These are phyloP conservation scores for Davidsoniella neocaledoniae DNA, from an alignment of 2,329 filamentous ascomycete genomes.

Conservation along the genomic window DNA sequence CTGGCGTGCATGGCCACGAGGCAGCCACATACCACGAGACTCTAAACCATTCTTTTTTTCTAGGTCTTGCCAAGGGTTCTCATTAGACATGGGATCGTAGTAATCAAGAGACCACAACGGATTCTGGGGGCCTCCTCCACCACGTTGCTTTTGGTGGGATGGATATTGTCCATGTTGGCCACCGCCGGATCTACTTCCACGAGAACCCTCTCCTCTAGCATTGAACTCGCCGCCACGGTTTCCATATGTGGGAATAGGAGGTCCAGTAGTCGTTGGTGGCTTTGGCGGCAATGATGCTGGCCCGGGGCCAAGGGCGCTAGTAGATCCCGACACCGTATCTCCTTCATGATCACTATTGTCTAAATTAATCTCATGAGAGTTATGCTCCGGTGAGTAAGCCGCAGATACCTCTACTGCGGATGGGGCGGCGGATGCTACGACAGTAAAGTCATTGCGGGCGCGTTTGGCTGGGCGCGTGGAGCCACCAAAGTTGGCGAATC, in stretches of 20 bases:
- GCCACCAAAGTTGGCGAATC: slow-evolving; percentile 54
- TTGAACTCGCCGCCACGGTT: too few relatives aligned
- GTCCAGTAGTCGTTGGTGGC: too few relatives aligned
- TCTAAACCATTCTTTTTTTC: slow-evolving; percentile 31
- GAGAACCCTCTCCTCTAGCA: not conserved
- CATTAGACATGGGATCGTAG: slow-evolving; percentile 51
- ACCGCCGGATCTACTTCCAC: not conserved
- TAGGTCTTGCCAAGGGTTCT: slow-evolving; percentile 53
- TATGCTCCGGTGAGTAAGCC: slow-evolving; percentile 4
- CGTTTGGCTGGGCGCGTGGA: slow-evolving; percentile 44
- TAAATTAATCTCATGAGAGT: not conserved
- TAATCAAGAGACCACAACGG: slow-evolving; percentile 45
- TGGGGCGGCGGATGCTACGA: not conserved
- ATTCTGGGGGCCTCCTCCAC: slow-evolving; percentile 9
- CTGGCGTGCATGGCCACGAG: slow-evolving; percentile 14
- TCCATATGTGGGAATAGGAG: too few relatives aligned
- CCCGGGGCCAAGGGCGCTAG: too few relatives aligned
- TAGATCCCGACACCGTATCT: too few relatives aligned
- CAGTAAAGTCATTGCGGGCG: slow-evolving; percentile 21
- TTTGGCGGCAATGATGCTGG: too few relatives aligned
- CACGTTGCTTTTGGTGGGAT: not conserved
- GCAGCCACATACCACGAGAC: slow-evolving; percentile 30
- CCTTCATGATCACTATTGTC: not conserved
- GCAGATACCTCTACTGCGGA: not conserved
- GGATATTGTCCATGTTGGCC: not conserved